These are phyloP conservation scores for Bryoglossum gracile DNA, from an alignment of 495 filamentous ascomycete species.

Conservation along the genomic window DNA sequence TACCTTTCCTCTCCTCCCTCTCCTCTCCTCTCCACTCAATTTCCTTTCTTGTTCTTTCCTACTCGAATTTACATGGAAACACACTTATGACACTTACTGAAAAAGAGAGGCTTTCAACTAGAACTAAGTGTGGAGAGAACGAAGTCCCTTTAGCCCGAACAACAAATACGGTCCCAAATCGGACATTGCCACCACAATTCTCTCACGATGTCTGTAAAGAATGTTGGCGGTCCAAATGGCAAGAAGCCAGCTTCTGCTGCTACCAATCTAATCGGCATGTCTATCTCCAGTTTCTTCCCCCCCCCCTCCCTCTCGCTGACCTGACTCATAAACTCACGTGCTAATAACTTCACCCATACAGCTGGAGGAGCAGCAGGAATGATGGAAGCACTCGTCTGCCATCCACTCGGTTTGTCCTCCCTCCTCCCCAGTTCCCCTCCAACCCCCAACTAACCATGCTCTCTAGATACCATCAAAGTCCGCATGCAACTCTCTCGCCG, in stretches of 20 bases:
- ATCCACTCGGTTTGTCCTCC: slow-evolving; percentile 70
- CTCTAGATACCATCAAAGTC: slow-evolving; percentile 89
- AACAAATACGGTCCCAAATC: slow-evolving; percentile 3
- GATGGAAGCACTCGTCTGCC: slow-evolving; percentile 97
- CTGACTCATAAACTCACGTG: slow-evolving; percentile 14
- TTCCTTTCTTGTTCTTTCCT: neutral
- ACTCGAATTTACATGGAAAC: neutral
- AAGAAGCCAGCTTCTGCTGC: slow-evolving; percentile 79
- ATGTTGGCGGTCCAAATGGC: slow-evolving; percentile 52
- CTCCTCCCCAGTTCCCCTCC: neutral
- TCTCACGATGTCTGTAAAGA: slow-evolving; percentile 56
- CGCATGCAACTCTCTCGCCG: slow-evolving; percentile 97
- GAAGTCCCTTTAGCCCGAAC: slow-evolving; percentile 13
- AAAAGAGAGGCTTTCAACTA: neutral
- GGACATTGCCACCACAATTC: neutral
- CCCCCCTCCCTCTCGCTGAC: neutral
- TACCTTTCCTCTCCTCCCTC: neutral
- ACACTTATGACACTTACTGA: neutral
- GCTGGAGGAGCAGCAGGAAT: slow-evolving; percentile 97
- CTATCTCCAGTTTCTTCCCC: neutral
- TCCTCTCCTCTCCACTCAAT: neutral
- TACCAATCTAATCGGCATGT: slow-evolving; percentile 86
- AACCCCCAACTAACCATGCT: neutral
- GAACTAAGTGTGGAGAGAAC: neutral
- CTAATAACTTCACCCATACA: slow-evolving; percentile 40